Conservation (phyloP, 257 asterid species). For the Anisodus acutangulus region DNA sequence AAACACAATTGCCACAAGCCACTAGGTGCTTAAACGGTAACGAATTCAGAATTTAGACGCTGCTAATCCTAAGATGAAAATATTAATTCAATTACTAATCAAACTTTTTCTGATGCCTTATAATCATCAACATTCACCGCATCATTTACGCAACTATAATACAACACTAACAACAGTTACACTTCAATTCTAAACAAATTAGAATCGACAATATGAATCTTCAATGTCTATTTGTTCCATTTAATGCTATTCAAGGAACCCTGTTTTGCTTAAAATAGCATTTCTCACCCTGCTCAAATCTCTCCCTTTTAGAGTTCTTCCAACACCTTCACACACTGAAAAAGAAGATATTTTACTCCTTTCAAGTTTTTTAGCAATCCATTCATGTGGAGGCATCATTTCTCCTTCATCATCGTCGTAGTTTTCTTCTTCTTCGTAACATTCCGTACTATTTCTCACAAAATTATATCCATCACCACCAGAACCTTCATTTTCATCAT, state of each 20-base stretch:
- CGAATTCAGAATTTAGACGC: background rate
- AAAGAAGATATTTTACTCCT: conserved; percentile 48
- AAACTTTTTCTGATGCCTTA: background rate
- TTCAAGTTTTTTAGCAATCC: conserved; percentile 52
- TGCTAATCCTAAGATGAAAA: background rate
- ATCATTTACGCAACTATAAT: background rate
- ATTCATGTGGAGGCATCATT: conserved; percentile 68
- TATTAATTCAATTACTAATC: background rate
- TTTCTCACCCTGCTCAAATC: conserved; percentile 66
- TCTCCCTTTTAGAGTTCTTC: conserved; percentile 75
- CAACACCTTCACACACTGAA: conserved; percentile 72
- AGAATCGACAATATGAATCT: background rate
- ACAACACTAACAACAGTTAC: background rate
- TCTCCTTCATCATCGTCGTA: conserved; percentile 32
- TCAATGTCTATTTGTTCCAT: background rate
- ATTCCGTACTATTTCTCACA: conserved; percentile 36
- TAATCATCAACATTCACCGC: background rate
- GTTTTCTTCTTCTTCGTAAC: conserved; percentile 47
- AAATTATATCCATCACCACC: background rate
- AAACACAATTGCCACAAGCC: background rate
- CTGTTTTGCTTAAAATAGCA: conserved; percentile 64
- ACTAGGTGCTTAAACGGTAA: background rate
- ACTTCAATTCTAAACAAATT: background rate
- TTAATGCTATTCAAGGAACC: conserved; percentile 58
- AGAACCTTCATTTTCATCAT: background rate